Evolutionary conservation across 768 basidiomycete species (phyloP).

Genomic region (Roridomyces roridus): DNA sequence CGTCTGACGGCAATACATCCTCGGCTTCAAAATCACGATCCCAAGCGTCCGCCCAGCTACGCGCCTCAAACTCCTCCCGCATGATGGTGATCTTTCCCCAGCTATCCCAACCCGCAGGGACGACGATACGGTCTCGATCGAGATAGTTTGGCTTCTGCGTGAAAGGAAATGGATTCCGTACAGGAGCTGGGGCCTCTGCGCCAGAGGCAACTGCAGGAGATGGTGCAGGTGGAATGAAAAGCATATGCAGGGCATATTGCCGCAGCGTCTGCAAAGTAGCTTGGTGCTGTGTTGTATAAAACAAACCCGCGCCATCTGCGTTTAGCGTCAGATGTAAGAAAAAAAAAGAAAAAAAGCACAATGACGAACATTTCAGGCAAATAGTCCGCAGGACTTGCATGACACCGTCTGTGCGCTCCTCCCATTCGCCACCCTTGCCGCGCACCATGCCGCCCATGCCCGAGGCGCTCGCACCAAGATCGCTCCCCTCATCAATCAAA

Average conservation of each 20-base stretch:
- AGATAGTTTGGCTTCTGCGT: constrained; percentile 86
- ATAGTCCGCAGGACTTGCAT: constrained; percentile 96
- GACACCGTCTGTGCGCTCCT: constrained; percentile 92
- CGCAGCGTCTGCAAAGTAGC: constrained; percentile 76
- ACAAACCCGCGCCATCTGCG: constrained; percentile 88
- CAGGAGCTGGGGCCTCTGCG: constrained; percentile 71
- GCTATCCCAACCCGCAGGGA: constrained; percentile 97
- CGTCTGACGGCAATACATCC: constrained; percentile 47
- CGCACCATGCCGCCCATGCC: constrained; percentile 93
- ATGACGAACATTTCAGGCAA: constrained; percentile 84
- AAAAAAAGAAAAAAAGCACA: neutral
- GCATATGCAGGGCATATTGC: constrained; percentile 82
- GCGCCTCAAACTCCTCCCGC: constrained; percentile 90
- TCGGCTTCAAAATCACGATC: constrained; percentile 64
- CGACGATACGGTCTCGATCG: constrained; percentile 90
- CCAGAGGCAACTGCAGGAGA: constrained; percentile 64
- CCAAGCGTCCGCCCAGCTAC: constrained; percentile 80
- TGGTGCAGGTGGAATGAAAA: constrained; percentile 81
- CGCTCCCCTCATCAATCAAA: constrained; percentile 83
- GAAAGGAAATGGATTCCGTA: constrained; percentile 87
- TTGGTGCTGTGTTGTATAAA: constrained; percentile 89
- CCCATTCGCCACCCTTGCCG: constrained; percentile 91
- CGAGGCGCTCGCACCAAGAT: constrained; percentile 74
- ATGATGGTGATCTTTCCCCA: constrained; percentile 95
- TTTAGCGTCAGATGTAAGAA: neutral